A percentile compares a stretch with the other conserved stretches of the same genome.
Conservation (phyloP, 768 basidiomycete species). For the Phylloporus rhodoxanthus region DNA sequence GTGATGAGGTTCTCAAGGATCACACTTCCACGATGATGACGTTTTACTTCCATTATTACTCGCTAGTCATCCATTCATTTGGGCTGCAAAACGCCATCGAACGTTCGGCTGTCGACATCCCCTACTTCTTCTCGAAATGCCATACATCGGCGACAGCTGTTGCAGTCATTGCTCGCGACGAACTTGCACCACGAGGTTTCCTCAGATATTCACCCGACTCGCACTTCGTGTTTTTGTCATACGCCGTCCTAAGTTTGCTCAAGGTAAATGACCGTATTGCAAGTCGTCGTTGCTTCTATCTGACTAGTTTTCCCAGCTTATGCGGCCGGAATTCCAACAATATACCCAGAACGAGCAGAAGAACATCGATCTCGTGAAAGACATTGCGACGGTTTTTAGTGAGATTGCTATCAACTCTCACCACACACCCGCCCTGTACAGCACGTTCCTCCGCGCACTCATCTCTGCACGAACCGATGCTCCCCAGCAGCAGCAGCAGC, state of each 20-base stretch:
- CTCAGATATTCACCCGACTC: slow-evolving; percentile 86
- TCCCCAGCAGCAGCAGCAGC: slow-evolving; percentile 21
- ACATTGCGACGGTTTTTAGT: slow-evolving; percentile 78
- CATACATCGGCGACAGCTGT: slow-evolving; percentile 67
- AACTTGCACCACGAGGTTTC: slow-evolving; percentile 69
- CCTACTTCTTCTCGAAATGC: slow-evolving; percentile 79
- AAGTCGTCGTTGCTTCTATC: not conserved
- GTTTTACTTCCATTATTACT: slow-evolving; percentile 82
- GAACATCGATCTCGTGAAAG: slow-evolving; percentile 64
- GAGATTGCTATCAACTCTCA: slow-evolving; percentile 66
- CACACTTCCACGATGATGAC: slow-evolving; percentile 34
- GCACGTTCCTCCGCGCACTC: slow-evolving; percentile 73
- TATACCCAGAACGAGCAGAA: slow-evolving; percentile 71
- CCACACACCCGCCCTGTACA: slow-evolving; percentile 90
- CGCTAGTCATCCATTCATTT: slow-evolving; percentile 90
- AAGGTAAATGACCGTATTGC: slow-evolving; percentile 52
- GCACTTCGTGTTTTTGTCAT: slow-evolving; percentile 86
- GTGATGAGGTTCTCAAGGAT: slow-evolving; percentile 24
- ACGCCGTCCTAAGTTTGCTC: slow-evolving; percentile 85
- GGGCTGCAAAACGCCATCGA: slow-evolving; percentile 96
- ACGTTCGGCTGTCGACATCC: slow-evolving; percentile 61
- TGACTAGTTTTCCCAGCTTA: slow-evolving; percentile 45
- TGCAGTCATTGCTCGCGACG: slow-evolving; percentile 68
- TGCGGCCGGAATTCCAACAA: slow-evolving; percentile 76
- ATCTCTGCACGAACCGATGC: slow-evolving; percentile 46